Percentiles rank a stretch among this genome's conserved stretches.
phyloP scores from a whole-genome alignment of 768 basidiomycete genomes.

The Rhodocollybia butyracea region DNA sequence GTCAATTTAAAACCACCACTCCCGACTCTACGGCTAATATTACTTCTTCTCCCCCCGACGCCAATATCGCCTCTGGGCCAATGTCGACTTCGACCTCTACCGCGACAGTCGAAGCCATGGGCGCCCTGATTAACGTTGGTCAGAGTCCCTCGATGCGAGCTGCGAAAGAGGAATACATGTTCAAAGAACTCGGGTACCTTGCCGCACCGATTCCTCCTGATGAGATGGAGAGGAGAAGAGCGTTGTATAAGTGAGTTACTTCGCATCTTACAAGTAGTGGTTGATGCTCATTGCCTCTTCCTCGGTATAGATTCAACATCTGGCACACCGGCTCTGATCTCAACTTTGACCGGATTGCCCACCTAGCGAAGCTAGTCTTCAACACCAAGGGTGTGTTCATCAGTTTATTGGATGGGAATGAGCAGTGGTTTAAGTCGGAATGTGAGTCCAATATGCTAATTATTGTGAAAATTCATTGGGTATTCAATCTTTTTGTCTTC shows the following conservation, averaged over 20 bases:
- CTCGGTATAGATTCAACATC: conserved; percentile 74
- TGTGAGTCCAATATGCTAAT: conserved; percentile 41
- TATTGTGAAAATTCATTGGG: neutral
- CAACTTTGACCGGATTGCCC: conserved; percentile 93
- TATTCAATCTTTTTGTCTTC: conserved; percentile 7
- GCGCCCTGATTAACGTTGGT: neutral
- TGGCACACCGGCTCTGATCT: conserved; percentile 82
- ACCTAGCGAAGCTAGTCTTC: conserved; percentile 91
- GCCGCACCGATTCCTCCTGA: conserved; percentile 82
- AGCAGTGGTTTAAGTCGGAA: conserved; percentile 89
- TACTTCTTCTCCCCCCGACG: neutral
- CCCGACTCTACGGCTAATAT: no score
- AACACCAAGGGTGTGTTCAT: conserved; percentile 84
- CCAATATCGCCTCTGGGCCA: neutral
- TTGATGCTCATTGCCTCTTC: conserved; percentile 8
- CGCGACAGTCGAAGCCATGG: conserved; percentile 1
- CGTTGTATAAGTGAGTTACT: conserved; percentile 71
- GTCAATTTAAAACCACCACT: no score
- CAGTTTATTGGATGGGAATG: conserved; percentile 77
- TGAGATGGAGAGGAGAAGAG: conserved; percentile 77
- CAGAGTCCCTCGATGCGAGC: conserved; percentile 35
- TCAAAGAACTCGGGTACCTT: conserved; percentile 62
- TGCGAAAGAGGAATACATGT: conserved; percentile 68
- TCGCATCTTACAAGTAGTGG: neutral
- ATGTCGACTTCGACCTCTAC: neutral